Percentiles rank a stretch among this genome's conserved stretches.
These are phyloP conservation scores for Xylariaceae sp. DNA, from an alignment of 2,329 filamentous ascomycete species.

Conservation along the genomic window DNA sequence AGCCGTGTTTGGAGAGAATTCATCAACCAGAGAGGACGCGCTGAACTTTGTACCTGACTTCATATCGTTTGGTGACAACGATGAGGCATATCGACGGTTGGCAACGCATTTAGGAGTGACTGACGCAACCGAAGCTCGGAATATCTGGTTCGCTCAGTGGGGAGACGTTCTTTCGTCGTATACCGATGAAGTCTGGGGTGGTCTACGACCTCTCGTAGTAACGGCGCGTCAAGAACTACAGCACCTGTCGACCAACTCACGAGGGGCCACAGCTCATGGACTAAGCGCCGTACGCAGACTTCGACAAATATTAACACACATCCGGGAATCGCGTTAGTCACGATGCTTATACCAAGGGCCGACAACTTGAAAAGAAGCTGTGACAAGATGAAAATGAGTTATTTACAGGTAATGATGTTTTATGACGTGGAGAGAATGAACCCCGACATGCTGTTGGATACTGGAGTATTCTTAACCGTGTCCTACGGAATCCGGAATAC, in stretches of 20 bases:
- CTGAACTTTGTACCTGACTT: constrained; percentile 49
- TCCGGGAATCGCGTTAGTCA: constrained; percentile 29
- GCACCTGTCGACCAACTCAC: constrained; percentile 32
- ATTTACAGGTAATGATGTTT: too few species aligned
- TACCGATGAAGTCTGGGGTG: constrained; percentile 65
- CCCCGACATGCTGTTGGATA: too few species aligned
- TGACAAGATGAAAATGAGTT: too few species aligned
- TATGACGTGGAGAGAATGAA: too few species aligned
- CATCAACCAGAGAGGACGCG: constrained; percentile 32
- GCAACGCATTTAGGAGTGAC: constrained; percentile 36
- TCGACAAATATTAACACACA: constrained; percentile 37
- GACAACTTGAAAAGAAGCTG: background rate
- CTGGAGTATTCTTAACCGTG: too few species aligned
- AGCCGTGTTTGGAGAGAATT: constrained; percentile 25
- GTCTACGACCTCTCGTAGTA: constrained; percentile 49
- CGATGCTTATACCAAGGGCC: background rate
- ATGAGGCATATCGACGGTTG: constrained; percentile 20
- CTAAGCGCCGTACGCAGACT: constrained; percentile 37
- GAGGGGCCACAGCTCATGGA: constrained; percentile 21
- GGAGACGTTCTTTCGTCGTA: constrained; percentile 51
- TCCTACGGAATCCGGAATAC: too few species aligned
- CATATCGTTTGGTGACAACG: constrained; percentile 23
- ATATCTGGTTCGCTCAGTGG: constrained; percentile 52
- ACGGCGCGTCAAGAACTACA: constrained; percentile 54
- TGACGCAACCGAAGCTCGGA: constrained; percentile 37